Evolutionary conservation across 2,329 filamentous ascomycete species (phyloP).

Genomic region (Rachicladosporium sp.): DNA sequence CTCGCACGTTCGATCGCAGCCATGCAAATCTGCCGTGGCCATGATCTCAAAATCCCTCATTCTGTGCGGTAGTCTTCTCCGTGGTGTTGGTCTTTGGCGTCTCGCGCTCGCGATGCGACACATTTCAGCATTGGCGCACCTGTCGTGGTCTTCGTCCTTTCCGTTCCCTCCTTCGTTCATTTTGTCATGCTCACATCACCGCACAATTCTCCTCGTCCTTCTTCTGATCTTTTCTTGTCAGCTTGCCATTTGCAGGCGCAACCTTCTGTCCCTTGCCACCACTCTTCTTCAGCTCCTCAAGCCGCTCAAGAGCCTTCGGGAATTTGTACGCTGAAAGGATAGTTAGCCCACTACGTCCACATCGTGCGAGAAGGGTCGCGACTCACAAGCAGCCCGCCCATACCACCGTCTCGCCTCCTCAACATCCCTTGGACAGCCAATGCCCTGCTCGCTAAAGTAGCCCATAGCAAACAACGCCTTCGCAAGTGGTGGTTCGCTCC

Average conservation of each 20-base stretch:
- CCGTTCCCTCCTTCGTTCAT: too few relatives aligned
- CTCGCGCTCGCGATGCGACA: too few relatives aligned
- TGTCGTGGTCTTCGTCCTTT: too few relatives aligned
- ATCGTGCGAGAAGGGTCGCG: too few relatives aligned
- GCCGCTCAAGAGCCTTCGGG: constrained; percentile 78
- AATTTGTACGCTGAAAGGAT: constrained; percentile 67
- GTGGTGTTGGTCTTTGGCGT: too few relatives aligned
- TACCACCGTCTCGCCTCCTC: constrained; percentile 99
- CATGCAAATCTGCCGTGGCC: too few relatives aligned
- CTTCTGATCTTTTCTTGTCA: constrained; percentile 62
- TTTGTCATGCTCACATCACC: constrained; percentile 50
- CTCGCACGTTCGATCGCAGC: too few relatives aligned
- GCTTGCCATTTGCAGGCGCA: constrained; percentile 46
- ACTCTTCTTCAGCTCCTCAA: constrained; percentile 74
- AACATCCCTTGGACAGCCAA: constrained; percentile 71
- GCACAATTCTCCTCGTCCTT: constrained; percentile 81
- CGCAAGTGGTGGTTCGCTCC: constrained; percentile 58
- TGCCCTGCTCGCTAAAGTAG: constrained; percentile 91
- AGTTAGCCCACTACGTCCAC: constrained; percentile 3
- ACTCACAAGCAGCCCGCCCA: constrained; percentile 88
- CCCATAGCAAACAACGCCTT: constrained; percentile 99
- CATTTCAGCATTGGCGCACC: too few relatives aligned
- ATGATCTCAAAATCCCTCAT: too few relatives aligned
- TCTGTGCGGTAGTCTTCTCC: too few relatives aligned
- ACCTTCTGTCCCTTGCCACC: constrained; percentile 45